These are phyloP conservation scores for Cryptococcus sp. DNA, from an alignment of 1,284 basidiomycete species.

Conservation along the genomic window DNA sequence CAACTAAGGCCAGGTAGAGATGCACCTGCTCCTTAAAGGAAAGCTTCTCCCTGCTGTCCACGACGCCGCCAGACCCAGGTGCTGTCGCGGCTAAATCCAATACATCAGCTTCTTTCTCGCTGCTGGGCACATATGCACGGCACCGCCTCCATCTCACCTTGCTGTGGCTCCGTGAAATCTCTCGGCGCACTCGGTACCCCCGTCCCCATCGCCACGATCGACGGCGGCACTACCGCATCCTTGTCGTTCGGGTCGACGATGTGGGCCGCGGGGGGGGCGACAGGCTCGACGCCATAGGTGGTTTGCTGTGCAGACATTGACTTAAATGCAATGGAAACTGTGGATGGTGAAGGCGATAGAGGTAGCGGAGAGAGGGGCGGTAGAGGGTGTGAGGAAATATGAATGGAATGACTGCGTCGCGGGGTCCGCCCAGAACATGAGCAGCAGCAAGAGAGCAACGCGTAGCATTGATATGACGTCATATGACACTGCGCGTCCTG, in stretches of 20 bases:
- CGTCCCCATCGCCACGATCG: slow-evolving; percentile 14
- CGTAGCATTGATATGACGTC: too few relatives aligned
- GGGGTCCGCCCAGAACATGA: too few relatives aligned
- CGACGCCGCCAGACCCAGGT: slow-evolving; percentile 27
- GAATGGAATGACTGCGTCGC: too few relatives aligned
- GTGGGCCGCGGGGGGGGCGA: too few relatives aligned
- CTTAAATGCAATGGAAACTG: background rate
- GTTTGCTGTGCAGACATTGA: background rate
- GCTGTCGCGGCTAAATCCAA: slow-evolving; percentile 27
- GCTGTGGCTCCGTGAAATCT: slow-evolving; percentile 23
- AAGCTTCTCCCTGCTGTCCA: slow-evolving; percentile 22
- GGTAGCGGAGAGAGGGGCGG: too few relatives aligned
- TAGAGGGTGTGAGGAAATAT: too few relatives aligned
- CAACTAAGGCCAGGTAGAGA: background rate
- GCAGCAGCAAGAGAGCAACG: too few relatives aligned
- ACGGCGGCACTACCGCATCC: slow-evolving; percentile 4
- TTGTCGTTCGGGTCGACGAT: too few relatives aligned
- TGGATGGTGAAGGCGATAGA: background rate
- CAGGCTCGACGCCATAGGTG: too few relatives aligned
- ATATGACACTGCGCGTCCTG: too few relatives aligned
- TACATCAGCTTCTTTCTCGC: background rate
- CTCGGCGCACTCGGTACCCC: slow-evolving; percentile 10
- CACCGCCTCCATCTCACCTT: slow-evolving; percentile 30
- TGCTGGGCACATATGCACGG: too few relatives aligned
- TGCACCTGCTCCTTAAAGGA: slow-evolving; percentile 44